These are phyloP conservation scores for Clonostachys sp. DNA, from an alignment of 2,329 filamentous ascomycete genomes.

Conservation along the genomic window DNA sequence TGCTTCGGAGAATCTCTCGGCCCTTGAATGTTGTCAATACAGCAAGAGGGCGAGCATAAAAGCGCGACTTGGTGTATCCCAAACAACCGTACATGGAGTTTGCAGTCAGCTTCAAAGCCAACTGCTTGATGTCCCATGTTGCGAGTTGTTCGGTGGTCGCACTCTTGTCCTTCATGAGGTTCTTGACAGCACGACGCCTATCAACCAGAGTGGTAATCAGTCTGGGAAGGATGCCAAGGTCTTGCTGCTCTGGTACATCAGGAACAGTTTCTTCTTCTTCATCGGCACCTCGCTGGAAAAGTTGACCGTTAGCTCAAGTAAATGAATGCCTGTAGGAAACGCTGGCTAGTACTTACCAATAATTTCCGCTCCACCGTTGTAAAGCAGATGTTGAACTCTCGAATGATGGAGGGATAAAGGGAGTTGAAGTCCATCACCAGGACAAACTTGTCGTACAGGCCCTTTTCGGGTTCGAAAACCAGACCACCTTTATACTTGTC, in stretches of 20 bases:
- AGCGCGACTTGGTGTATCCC: constrained; percentile 93
- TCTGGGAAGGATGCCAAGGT: constrained; percentile 79
- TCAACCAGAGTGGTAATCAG: constrained; percentile 90
- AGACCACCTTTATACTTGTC: constrained; percentile 99
- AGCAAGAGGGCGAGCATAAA: constrained; percentile 91
- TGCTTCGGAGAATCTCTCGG: constrained; percentile 92
- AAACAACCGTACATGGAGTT: constrained; percentile 99
- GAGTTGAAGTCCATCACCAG: constrained; percentile 99
- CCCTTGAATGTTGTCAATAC: constrained; percentile 97
- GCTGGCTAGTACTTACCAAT: constrained; percentile 49
- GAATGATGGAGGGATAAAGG: constrained; percentile 96
- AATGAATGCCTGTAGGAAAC: not conserved
- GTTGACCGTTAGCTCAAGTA: not conserved
- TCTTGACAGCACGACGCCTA: constrained; percentile 88
- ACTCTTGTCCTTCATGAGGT: constrained; percentile 89
- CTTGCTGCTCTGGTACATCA: constrained; percentile 74
- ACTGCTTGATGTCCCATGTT: constrained; percentile 97
- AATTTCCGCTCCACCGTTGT: constrained; percentile 83
- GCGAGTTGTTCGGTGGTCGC: constrained; percentile 83
- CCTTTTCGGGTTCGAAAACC: constrained; percentile 96
- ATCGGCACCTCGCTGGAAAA: not conserved
- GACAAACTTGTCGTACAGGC: constrained; percentile 96
- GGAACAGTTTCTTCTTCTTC: constrained; percentile 86
- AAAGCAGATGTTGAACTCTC: constrained; percentile 99
- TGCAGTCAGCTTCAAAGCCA: constrained; percentile 93